Percentiles rank a stretch among this genome's conserved stretches.
phyloP scores from a whole-genome alignment of 345 rosid species.

The Arabidopsis suecica region DNA sequence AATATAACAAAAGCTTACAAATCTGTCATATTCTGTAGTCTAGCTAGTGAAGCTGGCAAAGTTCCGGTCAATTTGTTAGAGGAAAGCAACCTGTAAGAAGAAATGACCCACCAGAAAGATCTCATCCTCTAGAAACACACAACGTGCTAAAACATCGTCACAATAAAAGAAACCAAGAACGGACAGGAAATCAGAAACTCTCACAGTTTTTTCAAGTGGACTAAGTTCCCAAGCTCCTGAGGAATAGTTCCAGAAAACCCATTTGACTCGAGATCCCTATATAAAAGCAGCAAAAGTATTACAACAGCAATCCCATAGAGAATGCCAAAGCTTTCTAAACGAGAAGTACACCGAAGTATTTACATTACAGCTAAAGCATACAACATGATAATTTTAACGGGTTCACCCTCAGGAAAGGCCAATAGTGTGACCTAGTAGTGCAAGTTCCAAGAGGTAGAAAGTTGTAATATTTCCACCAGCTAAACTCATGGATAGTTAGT shows the following conservation, averaged over 20 bases:
- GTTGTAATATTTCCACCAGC: not conserved
- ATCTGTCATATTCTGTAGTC: slow-evolving; percentile 54
- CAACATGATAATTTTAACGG: slow-evolving; percentile 2
- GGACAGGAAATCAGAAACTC: slow-evolving; percentile 28
- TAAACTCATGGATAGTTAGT: slow-evolving; percentile 10
- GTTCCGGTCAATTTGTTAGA: slow-evolving; percentile 62
- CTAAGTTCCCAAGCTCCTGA: slow-evolving; percentile 58
- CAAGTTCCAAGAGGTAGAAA: slow-evolving; percentile 16
- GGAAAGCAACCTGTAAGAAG: slow-evolving; percentile 56
- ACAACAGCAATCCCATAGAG: slow-evolving; percentile 14
- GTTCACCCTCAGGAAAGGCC: slow-evolving; percentile 8
- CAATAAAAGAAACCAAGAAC: slow-evolving; percentile 8
- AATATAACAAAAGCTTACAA: slow-evolving; percentile 49
- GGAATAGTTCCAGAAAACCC: slow-evolving; percentile 61
- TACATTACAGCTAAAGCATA: slow-evolving; percentile 21
- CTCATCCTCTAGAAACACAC: slow-evolving; percentile 19
- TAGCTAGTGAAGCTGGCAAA: slow-evolving; percentile 52
- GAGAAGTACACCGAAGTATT: slow-evolving; percentile 13
- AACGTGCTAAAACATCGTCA: slow-evolving; percentile 1
- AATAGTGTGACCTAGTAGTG: not conserved
- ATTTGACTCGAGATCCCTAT: slow-evolving; percentile 62
- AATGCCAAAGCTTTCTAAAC: not conserved
- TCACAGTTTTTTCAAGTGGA: slow-evolving; percentile 53
- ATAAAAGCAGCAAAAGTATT: slow-evolving; percentile 20
- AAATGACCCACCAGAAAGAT: slow-evolving; percentile 18